Evolutionary conservation across 2,329 filamentous ascomycete species (phyloP).

Genomic region (Venturiaceae sp.): DNA sequence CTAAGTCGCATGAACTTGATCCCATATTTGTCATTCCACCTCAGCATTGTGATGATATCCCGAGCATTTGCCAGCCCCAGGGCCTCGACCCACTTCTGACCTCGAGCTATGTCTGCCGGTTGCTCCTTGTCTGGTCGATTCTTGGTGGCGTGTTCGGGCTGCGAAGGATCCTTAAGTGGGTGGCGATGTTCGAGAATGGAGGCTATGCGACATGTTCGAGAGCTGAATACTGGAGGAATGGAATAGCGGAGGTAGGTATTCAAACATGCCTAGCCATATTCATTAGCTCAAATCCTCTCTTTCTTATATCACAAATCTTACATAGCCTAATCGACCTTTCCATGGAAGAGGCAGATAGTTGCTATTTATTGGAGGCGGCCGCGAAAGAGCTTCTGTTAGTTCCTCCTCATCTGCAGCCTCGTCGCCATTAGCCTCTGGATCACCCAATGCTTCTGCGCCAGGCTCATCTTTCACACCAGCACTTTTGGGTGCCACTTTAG

Average conservation of each 20-base stretch:
- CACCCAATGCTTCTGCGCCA: not conserved
- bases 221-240: conserved; percentile 79
- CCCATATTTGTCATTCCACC: conserved; percentile 85
- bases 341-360: conserved; percentile 76
- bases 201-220: conserved; percentile 80
- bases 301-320: conserved; percentile 26
- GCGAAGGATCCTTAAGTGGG: conserved; percentile 63
- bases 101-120: conserved; percentile 55
- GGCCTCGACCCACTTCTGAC: conserved; percentile 63
- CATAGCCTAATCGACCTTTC: conserved; percentile 84
- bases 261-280: conserved; percentile 57
- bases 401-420: conserved; percentile 47
- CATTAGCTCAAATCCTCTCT: not conserved
- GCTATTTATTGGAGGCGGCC: conserved; percentile 74
- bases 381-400: conserved; percentile 46
- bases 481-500: not conserved
- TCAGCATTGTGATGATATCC: conserved; percentile 76
- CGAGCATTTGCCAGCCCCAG: conserved; percentile 73
- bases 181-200: conserved; percentile 86
- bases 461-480: not conserved
- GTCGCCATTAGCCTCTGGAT: conserved; percentile 34
- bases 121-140: conserved; percentile 73
- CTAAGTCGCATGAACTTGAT: conserved; percentile 90
- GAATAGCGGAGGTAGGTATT: conserved; percentile 82
- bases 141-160: conserved; percentile 73